Base-by-base conservation (phyloP, 2,329 filamentous ascomycete genomes). In the Phoma herbarum region DNA sequence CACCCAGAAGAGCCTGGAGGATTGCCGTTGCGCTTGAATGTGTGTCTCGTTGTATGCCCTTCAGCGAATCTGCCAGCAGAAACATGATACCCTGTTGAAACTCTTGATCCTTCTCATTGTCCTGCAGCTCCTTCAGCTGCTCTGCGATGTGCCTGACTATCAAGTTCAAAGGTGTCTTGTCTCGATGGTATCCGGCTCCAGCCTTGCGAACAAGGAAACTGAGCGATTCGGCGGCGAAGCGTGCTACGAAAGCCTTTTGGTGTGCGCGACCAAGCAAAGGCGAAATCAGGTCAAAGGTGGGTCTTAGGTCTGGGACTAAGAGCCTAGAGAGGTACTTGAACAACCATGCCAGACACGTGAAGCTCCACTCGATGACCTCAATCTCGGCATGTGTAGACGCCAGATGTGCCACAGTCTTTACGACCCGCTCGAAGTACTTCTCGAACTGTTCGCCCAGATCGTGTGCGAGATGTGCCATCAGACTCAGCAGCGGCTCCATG, bases 281-380 rank as follows among this genome's bases (percentile, higher is more conserved):
- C 0, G 90, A 86, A 81, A 99, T 87, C 51, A 95, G 86, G 71
- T 92, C 86, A 73, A 92, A 93, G 2, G 96, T 89, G 45, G 94
- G 92, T 61, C 91, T 84, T 62, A 99, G 79, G 72, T 99, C 91
- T 4, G 92, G 90, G 0, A 95, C 90, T 22, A 99, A 79, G 0
- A 98, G 84, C 63, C 92, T 88, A 2, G 93, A 96, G 5, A 99
- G 85, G 73, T 98, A 98, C 75, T 99, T 99, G 85, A 99, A 97
- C 39, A 98, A 83, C 83, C 96, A 99, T 44, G 95, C 93, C 55
- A 99, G 83, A 67, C 92, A 93, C 12, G 90, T 92, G 79, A 99
- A 99, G 49, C 92, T 94, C 93, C 94, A 98, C 79, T 99, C 95
- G 49, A 98, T 91, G n/a, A 96, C 93, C 63, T 93, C 91, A 25